Conservation (phyloP, 371 early-diverging fungal genomes). For the Mortierella sp. region DNA sequence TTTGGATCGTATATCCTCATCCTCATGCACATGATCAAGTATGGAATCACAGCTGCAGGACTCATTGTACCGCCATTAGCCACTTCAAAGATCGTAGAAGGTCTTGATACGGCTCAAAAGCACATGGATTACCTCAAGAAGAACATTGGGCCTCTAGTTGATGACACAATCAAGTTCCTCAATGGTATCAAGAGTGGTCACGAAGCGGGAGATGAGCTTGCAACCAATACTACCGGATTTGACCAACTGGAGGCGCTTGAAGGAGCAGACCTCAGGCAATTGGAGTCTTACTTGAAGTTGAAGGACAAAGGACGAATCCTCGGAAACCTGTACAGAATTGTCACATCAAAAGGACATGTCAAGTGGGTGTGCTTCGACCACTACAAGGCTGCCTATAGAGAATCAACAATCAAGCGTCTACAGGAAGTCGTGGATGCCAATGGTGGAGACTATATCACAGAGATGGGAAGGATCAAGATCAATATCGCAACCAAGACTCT, state of each 20-base stretch:
- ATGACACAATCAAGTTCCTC: not conserved
- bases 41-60: not conserved
- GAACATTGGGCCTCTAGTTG: not conserved
- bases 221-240: not conserved
- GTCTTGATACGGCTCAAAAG: not conserved
- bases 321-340: constrained; percentile 12
- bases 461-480: constrained; percentile 4
- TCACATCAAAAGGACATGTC: too few species aligned
- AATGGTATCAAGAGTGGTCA: not conserved
- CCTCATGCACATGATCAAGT: constrained; percentile 2
- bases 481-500: not conserved
- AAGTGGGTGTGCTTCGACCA: too few species aligned
- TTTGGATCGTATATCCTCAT: not conserved
- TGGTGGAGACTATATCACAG: constrained; percentile 5
- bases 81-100: not conserved
- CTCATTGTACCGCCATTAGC: constrained; percentile 5
- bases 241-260: constrained; percentile 6
- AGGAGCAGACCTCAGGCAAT: constrained; percentile 10
- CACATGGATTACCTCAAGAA: not conserved
- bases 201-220: not conserved
- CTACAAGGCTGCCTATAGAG: too few species aligned
- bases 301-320: not conserved
- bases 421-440: not conserved
- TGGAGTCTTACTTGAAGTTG: not conserved
- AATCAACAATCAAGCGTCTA: too few species aligned